Conservation (phyloP, 352 stramenopile species). For the Pythium folliculosum region DNA sequence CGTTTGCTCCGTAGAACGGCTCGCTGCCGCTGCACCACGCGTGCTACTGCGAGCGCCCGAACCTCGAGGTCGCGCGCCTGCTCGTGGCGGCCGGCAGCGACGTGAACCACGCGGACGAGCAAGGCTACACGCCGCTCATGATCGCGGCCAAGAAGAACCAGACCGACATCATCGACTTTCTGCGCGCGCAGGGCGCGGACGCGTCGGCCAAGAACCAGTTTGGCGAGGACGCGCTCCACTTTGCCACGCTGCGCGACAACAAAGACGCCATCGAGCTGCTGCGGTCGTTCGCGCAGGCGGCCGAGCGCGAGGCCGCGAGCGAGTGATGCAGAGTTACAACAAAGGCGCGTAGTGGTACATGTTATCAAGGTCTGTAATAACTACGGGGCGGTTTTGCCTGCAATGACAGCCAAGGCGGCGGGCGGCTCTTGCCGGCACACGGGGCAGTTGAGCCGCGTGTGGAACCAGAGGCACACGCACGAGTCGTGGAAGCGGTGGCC, state of each 20-base stretch:
- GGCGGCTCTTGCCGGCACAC: conserved; percentile 36
- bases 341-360: neutral
- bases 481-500: conserved; percentile 79
- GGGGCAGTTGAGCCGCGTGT: conserved; percentile 61
- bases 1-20: conserved; percentile 43
- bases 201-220: conserved; percentile 58
- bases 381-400: no score
- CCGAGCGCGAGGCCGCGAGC: neutral
- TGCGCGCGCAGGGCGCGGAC: conserved; percentile 57
- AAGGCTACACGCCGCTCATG: conserved; percentile 65
- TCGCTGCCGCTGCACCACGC: conserved; percentile 74
- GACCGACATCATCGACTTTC: conserved; percentile 52
- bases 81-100: conserved; percentile 62
- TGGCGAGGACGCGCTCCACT: conserved; percentile 67
- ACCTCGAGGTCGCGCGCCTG: conserved; percentile 51
- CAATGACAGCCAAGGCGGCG: no score
- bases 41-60: conserved; percentile 71
- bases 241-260: conserved; percentile 63
- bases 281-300: conserved; percentile 14
- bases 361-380: no score
- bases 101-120: conserved; percentile 62
- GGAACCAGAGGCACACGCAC: conserved; percentile 73
- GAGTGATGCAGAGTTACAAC: neutral
- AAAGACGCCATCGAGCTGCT: conserved; percentile 48
- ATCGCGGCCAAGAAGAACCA: conserved; percentile 79